phyloP scores from a whole-genome alignment of 2,329 filamentous ascomycete species.

The Didymosphaeria variabile region DNA sequence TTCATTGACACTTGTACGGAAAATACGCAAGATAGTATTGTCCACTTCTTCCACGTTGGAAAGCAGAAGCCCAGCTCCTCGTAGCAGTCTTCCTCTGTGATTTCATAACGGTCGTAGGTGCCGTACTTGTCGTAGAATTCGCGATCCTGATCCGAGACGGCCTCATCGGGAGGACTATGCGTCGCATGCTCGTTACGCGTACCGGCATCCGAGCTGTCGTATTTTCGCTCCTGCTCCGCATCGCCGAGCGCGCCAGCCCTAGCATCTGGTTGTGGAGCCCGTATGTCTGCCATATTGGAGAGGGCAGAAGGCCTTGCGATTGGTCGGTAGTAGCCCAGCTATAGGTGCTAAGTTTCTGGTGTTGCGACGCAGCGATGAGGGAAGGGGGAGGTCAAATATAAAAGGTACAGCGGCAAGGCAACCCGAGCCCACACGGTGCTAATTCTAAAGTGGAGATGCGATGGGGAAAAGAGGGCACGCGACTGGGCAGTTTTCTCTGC shows the following conservation, averaged over 20 bases:
- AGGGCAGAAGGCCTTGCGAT: background rate
- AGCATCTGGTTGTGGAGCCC: constrained; percentile 26
- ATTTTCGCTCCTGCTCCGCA: constrained; percentile 35
- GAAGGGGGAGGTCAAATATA: constrained; percentile 10
- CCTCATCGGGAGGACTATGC: constrained; percentile 7
- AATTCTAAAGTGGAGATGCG: background rate
- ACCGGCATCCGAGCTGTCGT: constrained; percentile 27
- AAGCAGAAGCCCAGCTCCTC: constrained; percentile 60
- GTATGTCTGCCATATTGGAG: constrained; percentile 18
- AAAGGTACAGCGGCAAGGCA: background rate
- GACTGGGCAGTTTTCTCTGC: background rate
- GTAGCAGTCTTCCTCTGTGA: constrained; percentile 61
- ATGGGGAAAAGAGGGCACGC: background rate
- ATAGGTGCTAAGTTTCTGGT: background rate
- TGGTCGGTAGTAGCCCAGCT: background rate
- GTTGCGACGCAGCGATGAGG: background rate
- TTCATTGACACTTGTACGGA: constrained; percentile 63
- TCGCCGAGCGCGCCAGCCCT: constrained; percentile 24
- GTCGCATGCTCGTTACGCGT: constrained; percentile 32
- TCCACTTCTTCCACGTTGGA: constrained; percentile 63
- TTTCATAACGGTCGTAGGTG: constrained; percentile 57
- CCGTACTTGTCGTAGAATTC: constrained; percentile 44
- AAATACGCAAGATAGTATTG: constrained; percentile 16
- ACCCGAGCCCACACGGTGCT: background rate
- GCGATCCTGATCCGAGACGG: constrained; percentile 32